Evolutionary conservation across 2,329 filamentous ascomycete genomes (phyloP).

Genomic region (Tolypocladium cylindrosporum): DNA sequence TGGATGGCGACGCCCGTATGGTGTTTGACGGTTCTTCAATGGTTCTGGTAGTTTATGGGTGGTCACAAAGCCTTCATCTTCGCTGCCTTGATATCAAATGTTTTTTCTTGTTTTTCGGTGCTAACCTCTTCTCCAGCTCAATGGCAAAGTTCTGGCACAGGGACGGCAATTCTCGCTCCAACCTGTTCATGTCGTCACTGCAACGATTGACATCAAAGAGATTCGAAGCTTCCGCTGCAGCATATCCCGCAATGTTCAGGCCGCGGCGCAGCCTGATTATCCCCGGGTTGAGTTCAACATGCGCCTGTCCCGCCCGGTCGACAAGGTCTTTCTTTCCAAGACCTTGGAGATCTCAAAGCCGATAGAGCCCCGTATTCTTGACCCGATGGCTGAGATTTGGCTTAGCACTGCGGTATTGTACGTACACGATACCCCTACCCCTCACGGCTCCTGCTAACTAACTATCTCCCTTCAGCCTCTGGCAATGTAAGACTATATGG

Average conservation of each 20-base stretch:
- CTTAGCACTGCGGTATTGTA: not conserved
- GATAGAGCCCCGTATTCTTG: conserved; percentile 9
- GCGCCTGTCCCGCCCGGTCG: conserved; percentile 11
- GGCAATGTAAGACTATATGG: too few relatives aligned
- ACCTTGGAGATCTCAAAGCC: conserved; percentile 8
- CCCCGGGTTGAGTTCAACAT: conserved; percentile 18
- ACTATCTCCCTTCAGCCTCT: too few relatives aligned
- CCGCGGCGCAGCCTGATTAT: conserved; percentile 27
- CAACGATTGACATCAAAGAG: conserved; percentile 60
- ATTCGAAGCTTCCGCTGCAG: conserved; percentile 50
- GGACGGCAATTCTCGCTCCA: conserved; percentile 45
- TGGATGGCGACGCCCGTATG: conserved; percentile 32
- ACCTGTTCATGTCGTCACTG: conserved; percentile 29
- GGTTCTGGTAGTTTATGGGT: conserved; percentile 42
- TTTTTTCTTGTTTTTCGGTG: conserved; percentile 38
- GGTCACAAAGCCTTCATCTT: too few relatives aligned
- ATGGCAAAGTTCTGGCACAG: conserved; percentile 48
- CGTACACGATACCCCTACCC: not conserved
- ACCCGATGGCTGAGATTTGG: conserved; percentile 13
- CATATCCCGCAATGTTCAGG: conserved; percentile 47
- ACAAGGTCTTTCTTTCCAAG: conserved; percentile 18
- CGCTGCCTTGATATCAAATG: too few relatives aligned
- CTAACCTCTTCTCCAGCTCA: conserved; percentile 28
- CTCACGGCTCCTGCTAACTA: too few relatives aligned
- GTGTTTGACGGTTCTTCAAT: conserved; percentile 2